A percentile compares a stretch with the other conserved stretches of the same genome.
Evolutionary conservation across 2,329 filamentous ascomycete genomes (phyloP).

Genomic region (Talaromyces sp.): DNA sequence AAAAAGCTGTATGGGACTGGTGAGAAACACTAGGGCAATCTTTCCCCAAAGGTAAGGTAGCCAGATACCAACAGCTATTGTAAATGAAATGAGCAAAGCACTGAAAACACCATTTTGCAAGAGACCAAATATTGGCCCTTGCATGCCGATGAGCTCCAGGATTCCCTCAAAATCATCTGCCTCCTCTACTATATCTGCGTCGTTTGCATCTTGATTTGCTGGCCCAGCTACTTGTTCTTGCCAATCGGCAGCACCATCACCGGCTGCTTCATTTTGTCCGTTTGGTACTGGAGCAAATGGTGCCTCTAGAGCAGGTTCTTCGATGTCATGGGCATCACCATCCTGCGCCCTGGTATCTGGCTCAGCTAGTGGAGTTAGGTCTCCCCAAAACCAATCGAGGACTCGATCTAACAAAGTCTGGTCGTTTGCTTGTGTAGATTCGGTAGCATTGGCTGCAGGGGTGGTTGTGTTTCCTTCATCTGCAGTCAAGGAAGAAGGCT

Average conservation of each 20-base stretch:
- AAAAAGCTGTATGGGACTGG: slow-evolving; percentile 66
- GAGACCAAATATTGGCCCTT: slow-evolving; percentile 81
- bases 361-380: slow-evolving; percentile 23
- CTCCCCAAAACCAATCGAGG: slow-evolving; percentile 44
- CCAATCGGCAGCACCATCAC: slow-evolving; percentile 24
- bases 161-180: slow-evolving; percentile 94
- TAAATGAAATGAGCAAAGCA: slow-evolving; percentile 79
- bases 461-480: neutral
- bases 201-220: slow-evolving; percentile 50
- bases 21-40: slow-evolving; percentile 70
- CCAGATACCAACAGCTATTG: slow-evolving; percentile 80
- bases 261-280: slow-evolving; percentile 35
- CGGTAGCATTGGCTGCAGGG: neutral
- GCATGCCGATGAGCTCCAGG: slow-evolving; percentile 93
- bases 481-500: neutral
- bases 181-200: slow-evolving; percentile 56
- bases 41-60: slow-evolving; percentile 90
- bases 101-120: slow-evolving; percentile 96
- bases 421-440: slow-evolving; percentile 10
- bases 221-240: slow-evolving; percentile 57
- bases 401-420: slow-evolving; percentile 22
- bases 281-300: slow-evolving; percentile 54
- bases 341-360: slow-evolving; percentile 44
- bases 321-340: slow-evolving; percentile 54
- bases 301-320: slow-evolving; percentile 55